Evolutionary conservation across 2,329 filamentous ascomycete genomes (phyloP), one percentile per base, ranked within the genome.

Genomic region (Diaporthe sp.): DNA sequence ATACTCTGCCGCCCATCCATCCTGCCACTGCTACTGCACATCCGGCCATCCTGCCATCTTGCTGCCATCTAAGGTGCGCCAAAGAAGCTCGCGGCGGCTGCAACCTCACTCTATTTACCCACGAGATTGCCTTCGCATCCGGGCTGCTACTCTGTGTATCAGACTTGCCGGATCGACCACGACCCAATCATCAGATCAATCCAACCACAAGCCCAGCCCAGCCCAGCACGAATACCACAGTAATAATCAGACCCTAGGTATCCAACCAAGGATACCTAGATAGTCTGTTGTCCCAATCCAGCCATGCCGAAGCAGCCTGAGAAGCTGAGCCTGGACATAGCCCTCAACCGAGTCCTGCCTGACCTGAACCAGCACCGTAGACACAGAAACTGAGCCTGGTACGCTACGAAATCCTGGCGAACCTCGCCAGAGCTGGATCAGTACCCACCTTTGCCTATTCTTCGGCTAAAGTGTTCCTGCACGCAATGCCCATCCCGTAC

Each of bases 391-490:
- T 53, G 34, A 55, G 65, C 65, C 49, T 31, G 46, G 34, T 68
- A 68, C 44, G 49, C 62, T 17, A 53, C 31, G 22, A 68, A 37
- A 22, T 39, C 44, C 62, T 53, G 46, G n/a, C 12, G 65, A 39
- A n/a, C 46, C 28, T 51, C 46, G n/a, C 65, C 65, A 69, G 65
- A 39, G 49, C 46, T 69, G 49, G 49, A 42, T 42, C 65, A 51
- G 65, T 69, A 42, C 65, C 65, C 49, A 69, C 65, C 65, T 69
- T 55, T 69, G 65, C 65, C 65, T 69, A 69, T 69, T 69, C 49
- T 69, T 69, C 65, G 65, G 65, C 65, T 69, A 69, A 69, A 69
- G 25, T 55, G 49, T 55, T 69, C 12, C 65, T 69, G 65, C 65
- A 69, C 65, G 65, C 65, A 69, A 55, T 69, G 65, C 49, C 37